A percentile compares a stretch with the other conserved stretches of the same genome.
Evolutionary conservation across 192 early-diverging fungal species (phyloP).

Genomic region (Funneliformis mosseae): DNA sequence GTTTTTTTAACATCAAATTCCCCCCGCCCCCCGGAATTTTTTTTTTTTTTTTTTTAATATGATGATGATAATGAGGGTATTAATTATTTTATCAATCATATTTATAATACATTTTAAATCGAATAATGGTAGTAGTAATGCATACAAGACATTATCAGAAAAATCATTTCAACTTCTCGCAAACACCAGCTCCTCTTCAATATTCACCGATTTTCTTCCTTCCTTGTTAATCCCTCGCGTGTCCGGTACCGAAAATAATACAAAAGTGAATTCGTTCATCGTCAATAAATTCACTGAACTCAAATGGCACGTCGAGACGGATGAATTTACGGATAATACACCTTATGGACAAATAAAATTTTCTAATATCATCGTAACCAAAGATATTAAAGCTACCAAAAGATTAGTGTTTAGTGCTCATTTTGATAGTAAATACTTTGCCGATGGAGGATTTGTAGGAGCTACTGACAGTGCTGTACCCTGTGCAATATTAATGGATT

Average conservation of each 20-base stretch:
- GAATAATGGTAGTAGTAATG: neutral
- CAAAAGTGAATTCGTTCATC: conserved; percentile 70
- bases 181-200: neutral
- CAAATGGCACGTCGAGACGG: conserved; percentile 80
- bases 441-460: conserved; percentile 69
- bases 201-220: neutral
- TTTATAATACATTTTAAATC: neutral
- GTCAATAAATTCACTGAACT: conserved; percentile 63
- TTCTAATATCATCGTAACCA: conserved; percentile 89
- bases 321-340: conserved; percentile 75
- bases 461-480: conserved; percentile 92
- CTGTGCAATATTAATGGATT: conserved; percentile 86
- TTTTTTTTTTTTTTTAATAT: no score
- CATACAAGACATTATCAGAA: neutral
- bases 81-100: neutral
- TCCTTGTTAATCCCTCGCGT: conserved; percentile 79
- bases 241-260: conserved; percentile 73
- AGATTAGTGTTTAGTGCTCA: conserved; percentile 89
- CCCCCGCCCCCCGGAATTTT: no score
- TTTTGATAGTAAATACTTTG: conserved; percentile 87
- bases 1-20: no score
- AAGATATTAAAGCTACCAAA: conserved; percentile 69
- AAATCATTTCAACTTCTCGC: neutral
- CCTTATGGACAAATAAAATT: conserved; percentile 76
- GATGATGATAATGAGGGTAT: neutral